phyloP scores from a whole-genome alignment of 2,329 filamentous ascomycete species.

The Penicillium corylophilum region DNA sequence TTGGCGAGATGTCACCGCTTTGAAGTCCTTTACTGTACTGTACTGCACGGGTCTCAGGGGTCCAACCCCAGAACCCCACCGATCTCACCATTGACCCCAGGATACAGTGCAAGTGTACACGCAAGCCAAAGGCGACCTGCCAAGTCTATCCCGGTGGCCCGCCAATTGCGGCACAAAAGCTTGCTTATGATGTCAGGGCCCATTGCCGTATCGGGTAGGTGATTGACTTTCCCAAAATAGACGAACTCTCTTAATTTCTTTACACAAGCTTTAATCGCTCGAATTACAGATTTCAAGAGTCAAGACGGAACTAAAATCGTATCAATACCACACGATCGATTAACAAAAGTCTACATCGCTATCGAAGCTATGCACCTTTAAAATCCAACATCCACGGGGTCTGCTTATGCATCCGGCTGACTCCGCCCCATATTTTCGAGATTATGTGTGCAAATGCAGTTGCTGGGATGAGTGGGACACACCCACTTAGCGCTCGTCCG shows the following conservation, averaged over 20 bases:
- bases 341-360: not conserved
- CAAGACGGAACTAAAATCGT: not conserved
- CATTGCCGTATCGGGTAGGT: not conserved
- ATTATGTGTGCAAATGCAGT: not conserved
- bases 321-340: not conserved
- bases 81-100: not conserved
- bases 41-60: not conserved
- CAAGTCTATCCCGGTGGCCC: not conserved
- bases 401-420: not conserved
- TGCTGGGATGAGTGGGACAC: not conserved
- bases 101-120: not conserved
- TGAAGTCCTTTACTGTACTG: too few species aligned
- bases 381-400: not conserved
- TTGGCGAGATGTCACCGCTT: too few species aligned
- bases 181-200: not conserved
- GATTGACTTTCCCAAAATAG: not conserved
- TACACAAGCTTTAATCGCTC: not conserved
- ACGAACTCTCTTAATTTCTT: not conserved
- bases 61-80: not conserved
- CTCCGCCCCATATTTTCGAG: not conserved
- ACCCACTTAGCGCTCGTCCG: not conserved
- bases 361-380: not conserved
- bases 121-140: not conserved
- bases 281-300: not conserved
- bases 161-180: not conserved